These are phyloP conservation scores for Claviceps cyperi DNA, from an alignment of 2,329 filamentous ascomycete genomes.

Conservation along the genomic window DNA sequence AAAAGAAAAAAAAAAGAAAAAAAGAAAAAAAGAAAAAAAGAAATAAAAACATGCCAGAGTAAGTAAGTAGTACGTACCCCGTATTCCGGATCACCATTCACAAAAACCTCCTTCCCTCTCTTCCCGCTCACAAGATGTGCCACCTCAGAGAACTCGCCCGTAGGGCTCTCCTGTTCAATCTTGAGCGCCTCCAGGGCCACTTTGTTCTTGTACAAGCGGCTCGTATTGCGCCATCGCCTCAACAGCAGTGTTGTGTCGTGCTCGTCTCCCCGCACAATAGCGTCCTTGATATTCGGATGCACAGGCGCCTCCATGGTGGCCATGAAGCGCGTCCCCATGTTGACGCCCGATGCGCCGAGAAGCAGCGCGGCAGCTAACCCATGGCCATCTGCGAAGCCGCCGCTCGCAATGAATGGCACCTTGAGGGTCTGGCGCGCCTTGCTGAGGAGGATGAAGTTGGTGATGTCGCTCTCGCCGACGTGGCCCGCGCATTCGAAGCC, in stretches of 20 bases:
- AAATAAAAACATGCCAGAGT: not conserved
- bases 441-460: conserved; percentile 78
- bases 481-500: conserved; percentile 94
- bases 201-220: conserved; percentile 78
- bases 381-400: conserved; percentile 88
- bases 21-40: not conserved
- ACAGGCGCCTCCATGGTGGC: conserved; percentile 87
- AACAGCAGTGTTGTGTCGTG: conserved; percentile 83
- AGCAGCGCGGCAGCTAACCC: conserved; percentile 82
- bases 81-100: conserved; percentile 80
- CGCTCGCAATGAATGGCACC: conserved; percentile 88
- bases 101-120: conserved; percentile 78
- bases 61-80: conserved; percentile 54
- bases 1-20: not conserved
- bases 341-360: conserved; percentile 84
- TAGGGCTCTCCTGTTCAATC: conserved; percentile 69
- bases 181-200: conserved; percentile 66
- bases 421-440: conserved; percentile 70
- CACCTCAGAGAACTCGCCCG: conserved; percentile 80
- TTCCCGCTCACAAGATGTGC: conserved; percentile 80
- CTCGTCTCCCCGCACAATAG: conserved; percentile 79
- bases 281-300: conserved; percentile 83
- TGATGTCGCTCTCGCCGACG: conserved; percentile 77
- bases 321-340: conserved; percentile 99
- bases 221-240: conserved; percentile 86